phyloP scores from a whole-genome alignment of 2,329 filamentous ascomycete species.

The Xylariaceae sp. region DNA sequence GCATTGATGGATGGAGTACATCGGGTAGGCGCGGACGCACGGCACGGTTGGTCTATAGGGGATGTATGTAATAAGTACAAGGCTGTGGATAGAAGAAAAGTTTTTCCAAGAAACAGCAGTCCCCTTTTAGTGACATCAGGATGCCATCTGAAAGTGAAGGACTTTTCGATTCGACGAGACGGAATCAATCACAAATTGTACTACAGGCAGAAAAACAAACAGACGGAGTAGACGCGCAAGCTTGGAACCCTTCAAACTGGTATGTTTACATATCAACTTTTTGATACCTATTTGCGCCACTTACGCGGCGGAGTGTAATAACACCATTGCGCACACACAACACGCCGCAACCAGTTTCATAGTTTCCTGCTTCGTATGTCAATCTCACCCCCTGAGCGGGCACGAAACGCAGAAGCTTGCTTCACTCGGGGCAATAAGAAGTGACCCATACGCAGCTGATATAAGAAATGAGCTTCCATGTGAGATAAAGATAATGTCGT shows the following conservation, averaged over 20 bases:
- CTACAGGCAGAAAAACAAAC: too few species aligned
- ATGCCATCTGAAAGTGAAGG: background rate
- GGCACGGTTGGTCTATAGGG: background rate
- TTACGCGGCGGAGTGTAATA: too few species aligned
- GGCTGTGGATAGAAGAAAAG: background rate
- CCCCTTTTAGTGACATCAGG: background rate
- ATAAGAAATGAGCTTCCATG: conserved; percentile 25
- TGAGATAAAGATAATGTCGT: conserved; percentile 20
- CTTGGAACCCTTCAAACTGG: background rate
- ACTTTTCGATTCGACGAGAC: background rate
- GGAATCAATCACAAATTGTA: background rate
- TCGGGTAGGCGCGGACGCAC: background rate
- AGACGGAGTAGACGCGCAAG: background rate
- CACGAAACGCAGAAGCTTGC: background rate
- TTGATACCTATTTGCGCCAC: background rate
- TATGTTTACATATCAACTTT: background rate
- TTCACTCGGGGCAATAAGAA: background rate
- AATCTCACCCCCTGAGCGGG: background rate
- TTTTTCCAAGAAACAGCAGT: background rate
- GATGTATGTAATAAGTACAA: background rate
- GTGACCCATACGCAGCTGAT: conserved; percentile 14
- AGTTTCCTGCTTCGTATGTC: background rate
- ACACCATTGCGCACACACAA: background rate
- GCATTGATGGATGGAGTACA: conserved; percentile 4
- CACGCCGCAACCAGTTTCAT: background rate